Evolutionary conservation across 768 basidiomycete species (phyloP).

Genomic region (Boletus patriciae): DNA sequence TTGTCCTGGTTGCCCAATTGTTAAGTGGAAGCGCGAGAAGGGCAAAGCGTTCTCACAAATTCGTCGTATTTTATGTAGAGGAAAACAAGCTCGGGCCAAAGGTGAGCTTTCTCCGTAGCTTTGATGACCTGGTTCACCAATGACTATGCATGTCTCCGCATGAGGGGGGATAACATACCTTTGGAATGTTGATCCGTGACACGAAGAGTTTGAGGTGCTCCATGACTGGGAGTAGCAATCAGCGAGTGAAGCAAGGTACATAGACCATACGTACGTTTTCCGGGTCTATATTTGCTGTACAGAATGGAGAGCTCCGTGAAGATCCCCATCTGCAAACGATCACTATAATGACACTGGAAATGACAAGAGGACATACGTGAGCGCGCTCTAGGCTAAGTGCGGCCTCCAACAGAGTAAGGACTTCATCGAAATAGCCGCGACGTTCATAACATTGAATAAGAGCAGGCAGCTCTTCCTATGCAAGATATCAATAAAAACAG

Average conservation of each 20-base stretch:
- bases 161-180: slow-evolving; percentile 43
- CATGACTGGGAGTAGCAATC: slow-evolving; percentile 65
- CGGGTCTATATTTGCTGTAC: slow-evolving; percentile 93
- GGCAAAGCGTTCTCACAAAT: slow-evolving; percentile 52
- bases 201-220: slow-evolving; percentile 97
- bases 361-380: slow-evolving; percentile 52
- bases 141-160: background rate
- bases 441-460: slow-evolving; percentile 84
- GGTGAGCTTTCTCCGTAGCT: slow-evolving; percentile 92
- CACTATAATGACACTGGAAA: slow-evolving; percentile 4
- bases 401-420: slow-evolving; percentile 88
- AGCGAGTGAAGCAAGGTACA: background rate
- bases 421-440: slow-evolving; percentile 91
- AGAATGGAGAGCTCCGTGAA: slow-evolving; percentile 93
- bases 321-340: slow-evolving; percentile 75
- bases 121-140: slow-evolving; percentile 67
- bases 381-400: slow-evolving; percentile 96
- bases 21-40: background rate
- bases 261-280: slow-evolving; percentile 66
- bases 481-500: background rate
- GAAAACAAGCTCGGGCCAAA: slow-evolving; percentile 99
- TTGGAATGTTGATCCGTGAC: slow-evolving; percentile 96
- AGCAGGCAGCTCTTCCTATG: slow-evolving; percentile 72
- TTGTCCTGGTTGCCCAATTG: slow-evolving; percentile 65
- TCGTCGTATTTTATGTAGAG: slow-evolving; percentile 98